phyloP scores from a whole-genome alignment of 768 basidiomycete genomes.

The Rossbeevera mucosa region DNA sequence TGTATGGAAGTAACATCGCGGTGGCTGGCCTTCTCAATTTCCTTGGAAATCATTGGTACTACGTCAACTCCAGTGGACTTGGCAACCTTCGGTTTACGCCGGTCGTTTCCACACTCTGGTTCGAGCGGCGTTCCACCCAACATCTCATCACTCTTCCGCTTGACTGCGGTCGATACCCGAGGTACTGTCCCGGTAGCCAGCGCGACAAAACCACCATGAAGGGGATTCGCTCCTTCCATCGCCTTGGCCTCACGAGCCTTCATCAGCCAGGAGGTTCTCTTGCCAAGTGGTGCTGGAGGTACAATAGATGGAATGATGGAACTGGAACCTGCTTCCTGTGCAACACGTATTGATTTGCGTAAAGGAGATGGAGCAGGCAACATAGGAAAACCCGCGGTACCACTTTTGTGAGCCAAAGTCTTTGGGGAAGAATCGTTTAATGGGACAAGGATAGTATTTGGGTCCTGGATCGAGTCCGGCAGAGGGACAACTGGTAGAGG shows the following conservation, averaged over 20 bases:
- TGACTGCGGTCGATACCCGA: conserved; percentile 33
- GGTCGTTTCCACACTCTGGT: conserved; percentile 34
- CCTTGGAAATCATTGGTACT: conserved; percentile 18
- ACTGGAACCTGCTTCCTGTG: conserved; percentile 41
- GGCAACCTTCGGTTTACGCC: conserved; percentile 44
- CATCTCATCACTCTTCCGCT: conserved; percentile 65
- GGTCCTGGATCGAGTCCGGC: conserved; percentile 5
- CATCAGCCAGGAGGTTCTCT: conserved; percentile 77
- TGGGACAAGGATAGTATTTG: conserved; percentile 30
- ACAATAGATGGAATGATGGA: conserved; percentile 35
- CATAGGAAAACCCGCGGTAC: conserved; percentile 48
- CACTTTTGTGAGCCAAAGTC: conserved; percentile 35
- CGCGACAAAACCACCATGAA: conserved; percentile 11
- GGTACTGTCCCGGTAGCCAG: conserved; percentile 7
- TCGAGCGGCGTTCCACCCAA: conserved; percentile 15
- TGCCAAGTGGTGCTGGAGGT: conserved; percentile 41
- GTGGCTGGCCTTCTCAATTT: conserved; percentile 5
- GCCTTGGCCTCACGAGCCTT: conserved; percentile 74
- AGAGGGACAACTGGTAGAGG: conserved; percentile 18
- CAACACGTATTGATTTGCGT: conserved; percentile 58
- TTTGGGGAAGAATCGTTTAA: conserved; percentile 32
- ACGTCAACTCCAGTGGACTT: conserved; percentile 41
- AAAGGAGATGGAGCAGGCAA: conserved; percentile 66
- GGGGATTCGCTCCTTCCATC: conserved; percentile 44
- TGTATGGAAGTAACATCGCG: conserved; percentile 3